These are phyloP conservation scores for Penicillium psychrofluorescens DNA, from an alignment of 495 filamentous ascomycete species.

Conservation along the genomic window DNA sequence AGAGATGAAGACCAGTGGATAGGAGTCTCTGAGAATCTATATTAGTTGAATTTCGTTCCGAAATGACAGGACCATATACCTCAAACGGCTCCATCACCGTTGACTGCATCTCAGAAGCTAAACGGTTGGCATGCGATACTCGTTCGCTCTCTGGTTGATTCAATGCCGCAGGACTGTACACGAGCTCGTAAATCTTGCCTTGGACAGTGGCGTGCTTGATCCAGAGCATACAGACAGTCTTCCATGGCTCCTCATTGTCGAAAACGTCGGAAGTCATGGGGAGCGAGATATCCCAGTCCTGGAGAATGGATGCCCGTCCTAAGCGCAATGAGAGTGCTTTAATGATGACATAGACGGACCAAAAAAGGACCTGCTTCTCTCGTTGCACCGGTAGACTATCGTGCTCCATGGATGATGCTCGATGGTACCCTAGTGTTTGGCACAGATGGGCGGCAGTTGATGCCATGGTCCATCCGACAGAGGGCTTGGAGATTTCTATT, in stretches of 20 bases:
- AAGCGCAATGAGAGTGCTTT: constrained; percentile 56
- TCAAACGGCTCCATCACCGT: constrained; percentile 26
- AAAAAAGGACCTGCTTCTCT: constrained; percentile 45
- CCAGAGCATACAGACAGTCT: constrained; percentile 31
- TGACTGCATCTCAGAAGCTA: constrained; percentile 28
- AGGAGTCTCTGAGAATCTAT: constrained; percentile 7
- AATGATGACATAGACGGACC: constrained; percentile 55
- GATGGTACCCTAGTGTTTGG: constrained; percentile 59
- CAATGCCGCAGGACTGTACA: constrained; percentile 56
- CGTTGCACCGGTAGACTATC: constrained; percentile 29
- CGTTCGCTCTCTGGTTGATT: constrained; percentile 39
- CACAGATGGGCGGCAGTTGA: constrained; percentile 51
- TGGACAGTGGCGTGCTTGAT: constrained; percentile 48
- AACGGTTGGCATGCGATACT: constrained; percentile 18
- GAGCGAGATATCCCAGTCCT: constrained; percentile 59
- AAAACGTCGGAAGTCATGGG: constrained; percentile 25
- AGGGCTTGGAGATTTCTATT: constrained; percentile 56
- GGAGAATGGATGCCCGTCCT: constrained; percentile 52
- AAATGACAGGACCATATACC: constrained; percentile 7
- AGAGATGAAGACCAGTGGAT: constrained; percentile 2
- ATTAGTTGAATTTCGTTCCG: constrained; percentile 3
- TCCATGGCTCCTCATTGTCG: constrained; percentile 17
- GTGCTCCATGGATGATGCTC: constrained; percentile 42
- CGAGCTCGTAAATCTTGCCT: constrained; percentile 47
- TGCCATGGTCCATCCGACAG: constrained; percentile 55